phyloP scores from a whole-genome alignment of 225 moss, liverwort and hornwort species.

The Bryoerythrophyllum caledonicum region DNA sequence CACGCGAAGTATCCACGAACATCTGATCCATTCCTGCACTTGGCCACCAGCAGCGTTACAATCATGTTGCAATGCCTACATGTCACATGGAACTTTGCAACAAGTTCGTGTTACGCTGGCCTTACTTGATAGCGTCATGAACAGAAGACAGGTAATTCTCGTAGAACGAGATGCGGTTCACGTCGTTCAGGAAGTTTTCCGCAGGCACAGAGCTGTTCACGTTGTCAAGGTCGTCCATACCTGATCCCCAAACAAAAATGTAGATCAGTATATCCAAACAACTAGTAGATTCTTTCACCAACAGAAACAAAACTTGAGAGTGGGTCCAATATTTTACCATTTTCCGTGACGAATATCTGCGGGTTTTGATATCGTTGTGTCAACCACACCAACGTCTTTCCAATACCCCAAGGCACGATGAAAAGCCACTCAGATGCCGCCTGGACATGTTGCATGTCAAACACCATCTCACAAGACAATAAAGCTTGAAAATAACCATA shows the following conservation, averaged over 20 bases:
- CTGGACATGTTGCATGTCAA: slow-evolving; percentile 26
- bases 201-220: slow-evolving; percentile 30
- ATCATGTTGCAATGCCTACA: not conserved
- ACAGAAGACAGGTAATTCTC: slow-evolving; percentile 61
- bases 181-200: slow-evolving; percentile 44
- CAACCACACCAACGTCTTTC: slow-evolving; percentile 50
- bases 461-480: not conserved
- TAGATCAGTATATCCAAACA: not conserved
- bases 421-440: slow-evolving; percentile 61
- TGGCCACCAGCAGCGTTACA: slow-evolving; percentile 6
- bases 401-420: slow-evolving; percentile 61
- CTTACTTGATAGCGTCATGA: slow-evolving; percentile 64
- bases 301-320: not conserved
- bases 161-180: slow-evolving; percentile 55
- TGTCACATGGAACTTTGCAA: not conserved
- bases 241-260: slow-evolving; percentile 32
- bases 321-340: slow-evolving; percentile 24
- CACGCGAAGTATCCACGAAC: slow-evolving; percentile 83
- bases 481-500: not conserved
- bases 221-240: slow-evolving; percentile 74
- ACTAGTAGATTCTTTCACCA: not conserved
- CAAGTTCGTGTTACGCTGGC: not conserved
- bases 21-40: slow-evolving; percentile 76
- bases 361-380: slow-evolving; percentile 48
- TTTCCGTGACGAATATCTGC: slow-evolving; percentile 51